Evolutionary conservation across 2,329 filamentous ascomycete genomes (phyloP), one percentile per base, ranked within the genome.

Genomic region (Xylaria sp.): DNA sequence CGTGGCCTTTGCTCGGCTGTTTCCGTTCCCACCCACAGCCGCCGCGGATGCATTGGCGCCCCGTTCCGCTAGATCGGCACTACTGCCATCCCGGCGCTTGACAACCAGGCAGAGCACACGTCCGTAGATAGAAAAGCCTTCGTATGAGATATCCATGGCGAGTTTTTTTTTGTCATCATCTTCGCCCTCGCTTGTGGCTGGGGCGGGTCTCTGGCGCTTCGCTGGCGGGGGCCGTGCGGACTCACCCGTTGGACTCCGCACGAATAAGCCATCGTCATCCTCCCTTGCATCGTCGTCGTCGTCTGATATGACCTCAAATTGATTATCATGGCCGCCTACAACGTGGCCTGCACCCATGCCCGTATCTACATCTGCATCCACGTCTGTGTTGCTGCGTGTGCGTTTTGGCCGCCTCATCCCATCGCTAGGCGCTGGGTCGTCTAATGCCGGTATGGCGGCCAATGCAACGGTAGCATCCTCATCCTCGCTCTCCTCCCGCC

Each of bases 61-160:
- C 58, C 70, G 74, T 71, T 63, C 76, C 70, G 63, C 77, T 70
- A 61, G 76, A 79, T 65, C 79, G 55, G 79, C 78, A 72, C 81
- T 85, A 72, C 80, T 83, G 56, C 83, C 85, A 71, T 90, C 91
- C 69, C 91, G 90, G 78, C 91, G 92, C 79, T 89, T 90, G 76
- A 99, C 90, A 9, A 99, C 91, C 66, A 99, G 85, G 80, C 94
- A 98, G 30, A 99, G 84, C 55, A 97, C 93, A 73, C 93, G 91
- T 12, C 96, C 94, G 81, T 97, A 97, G 76, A 99, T 97, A 74
- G 91, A 93, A 81, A 98, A 98, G 9, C 96, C 95, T 76, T 98
- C 94, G 80, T 98, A 99, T 15, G 90, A 90, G 30, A 95, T 96
- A 69, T 91, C 90, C 83, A 97, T 88, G 23, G 87, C 88, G 74